Evolutionary conservation across 768 basidiomycete species (phyloP).

Genomic region (Porpolomopsis calyptriformis): DNA sequence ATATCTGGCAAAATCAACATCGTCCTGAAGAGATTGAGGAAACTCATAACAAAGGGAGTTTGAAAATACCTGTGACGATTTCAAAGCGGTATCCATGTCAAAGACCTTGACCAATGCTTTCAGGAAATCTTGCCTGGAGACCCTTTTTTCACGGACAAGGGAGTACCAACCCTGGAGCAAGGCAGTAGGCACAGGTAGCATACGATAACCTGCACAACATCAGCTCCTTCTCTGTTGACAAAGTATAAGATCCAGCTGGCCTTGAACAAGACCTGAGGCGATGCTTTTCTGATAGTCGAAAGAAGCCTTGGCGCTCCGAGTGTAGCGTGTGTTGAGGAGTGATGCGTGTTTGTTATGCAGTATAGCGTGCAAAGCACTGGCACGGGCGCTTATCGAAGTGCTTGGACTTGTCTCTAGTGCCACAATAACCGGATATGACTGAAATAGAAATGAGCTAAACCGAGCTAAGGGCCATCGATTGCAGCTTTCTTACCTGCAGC

Average conservation of each 20-base stretch:
- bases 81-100: conserved; percentile 51
- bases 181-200: conserved; percentile 55
- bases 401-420: conserved; percentile 83
- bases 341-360: conserved; percentile 86
- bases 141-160: conserved; percentile 85
- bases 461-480: background rate
- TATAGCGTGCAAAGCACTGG: conserved; percentile 67
- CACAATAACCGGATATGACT: conserved; percentile 88
- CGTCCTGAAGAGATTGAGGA: conserved; percentile 38
- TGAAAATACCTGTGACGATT: conserved; percentile 44
- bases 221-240: conserved; percentile 1
- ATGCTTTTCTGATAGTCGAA: conserved; percentile 75
- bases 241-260: conserved; percentile 23
- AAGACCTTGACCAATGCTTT: conserved; percentile 75
- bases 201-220: conserved; percentile 45
- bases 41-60: background rate
- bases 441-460: conserved; percentile 1
- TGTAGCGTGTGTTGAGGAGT: conserved; percentile 76
- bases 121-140: conserved; percentile 75
- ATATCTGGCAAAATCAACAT: conserved; percentile 80
- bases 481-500: conserved; percentile 54
- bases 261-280: conserved; percentile 37
- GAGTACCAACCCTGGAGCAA: conserved; percentile 85
- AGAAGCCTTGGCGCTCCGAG: conserved; percentile 67
- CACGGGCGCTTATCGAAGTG: conserved; percentile 53